Evolutionary conservation across 2,329 filamentous ascomycete genomes (phyloP).

Genomic region (Fusarium veterinarium): DNA sequence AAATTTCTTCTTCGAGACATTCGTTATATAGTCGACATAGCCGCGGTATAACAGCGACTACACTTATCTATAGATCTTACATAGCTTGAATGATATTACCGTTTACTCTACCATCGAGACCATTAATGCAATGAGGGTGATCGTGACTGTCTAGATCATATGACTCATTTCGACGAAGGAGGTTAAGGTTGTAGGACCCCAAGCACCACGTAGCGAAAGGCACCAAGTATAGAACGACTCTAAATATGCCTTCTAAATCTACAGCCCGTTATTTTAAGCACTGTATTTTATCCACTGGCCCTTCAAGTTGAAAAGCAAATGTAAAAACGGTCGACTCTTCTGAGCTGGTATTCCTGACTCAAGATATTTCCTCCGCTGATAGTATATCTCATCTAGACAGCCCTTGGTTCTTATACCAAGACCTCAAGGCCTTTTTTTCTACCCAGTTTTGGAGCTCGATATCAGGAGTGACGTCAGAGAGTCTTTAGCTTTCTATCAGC

Average conservation of each 20-base stretch:
- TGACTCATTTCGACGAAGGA: too few relatives aligned
- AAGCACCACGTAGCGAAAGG: too few relatives aligned
- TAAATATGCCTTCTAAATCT: too few relatives aligned
- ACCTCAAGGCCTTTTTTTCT: neutral
- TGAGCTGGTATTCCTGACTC: too few relatives aligned
- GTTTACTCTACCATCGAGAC: neutral
- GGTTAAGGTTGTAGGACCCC: too few relatives aligned
- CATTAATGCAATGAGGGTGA: rapidly evolving
- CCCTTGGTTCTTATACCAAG: neutral
- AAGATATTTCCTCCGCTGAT: neutral
- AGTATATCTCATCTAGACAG: neutral
- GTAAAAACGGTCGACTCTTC: rapidly evolving
- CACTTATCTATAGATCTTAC: conserved; percentile 15
- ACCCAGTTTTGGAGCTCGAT: neutral
- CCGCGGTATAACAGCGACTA: conserved; percentile 12
- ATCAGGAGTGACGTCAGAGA: neutral
- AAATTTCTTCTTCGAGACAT: conserved; percentile 30
- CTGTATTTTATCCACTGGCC: too few relatives aligned
- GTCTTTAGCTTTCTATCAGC: too few relatives aligned
- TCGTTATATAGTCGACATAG: conserved; percentile 36
- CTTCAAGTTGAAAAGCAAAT: too few relatives aligned
- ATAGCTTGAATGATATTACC: neutral
- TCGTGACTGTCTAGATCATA: too few relatives aligned
- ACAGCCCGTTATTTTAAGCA: too few relatives aligned
- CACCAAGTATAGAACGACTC: too few relatives aligned